Evolutionary conservation across 371 early-diverging fungal genomes (phyloP).

Genomic region (Mucor lusitanicus): DNA sequence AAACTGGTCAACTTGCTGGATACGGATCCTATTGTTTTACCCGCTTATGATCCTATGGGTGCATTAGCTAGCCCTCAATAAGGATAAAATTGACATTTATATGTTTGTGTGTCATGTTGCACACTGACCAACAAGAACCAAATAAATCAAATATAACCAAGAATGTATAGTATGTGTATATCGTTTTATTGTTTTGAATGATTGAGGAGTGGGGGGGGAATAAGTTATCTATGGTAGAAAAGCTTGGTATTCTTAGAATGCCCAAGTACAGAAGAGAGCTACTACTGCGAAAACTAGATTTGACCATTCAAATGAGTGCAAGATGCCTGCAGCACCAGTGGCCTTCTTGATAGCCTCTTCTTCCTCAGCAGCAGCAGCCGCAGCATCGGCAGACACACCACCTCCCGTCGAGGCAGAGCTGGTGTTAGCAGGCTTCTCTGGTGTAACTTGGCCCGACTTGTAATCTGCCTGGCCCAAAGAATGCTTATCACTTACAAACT

Average conservation of each 20-base stretch:
- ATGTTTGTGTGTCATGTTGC: not conserved
- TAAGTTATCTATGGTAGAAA: not conserved
- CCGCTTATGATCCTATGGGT: constrained; percentile 79
- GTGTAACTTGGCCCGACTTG: constrained; percentile 46
- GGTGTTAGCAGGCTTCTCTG: constrained; percentile 23
- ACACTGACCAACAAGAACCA: not conserved
- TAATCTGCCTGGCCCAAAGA: constrained; percentile 52
- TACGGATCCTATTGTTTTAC: constrained; percentile 65
- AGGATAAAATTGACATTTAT: constrained; percentile 2
- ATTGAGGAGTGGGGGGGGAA: not conserved
- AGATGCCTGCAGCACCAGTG: not conserved
- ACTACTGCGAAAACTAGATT: constrained; percentile 5
- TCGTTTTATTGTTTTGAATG: too few species aligned
- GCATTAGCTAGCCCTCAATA: constrained; percentile 47
- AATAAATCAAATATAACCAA: not conserved
- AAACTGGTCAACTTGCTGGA: constrained; percentile 63
- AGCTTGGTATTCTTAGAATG: constrained; percentile 1
- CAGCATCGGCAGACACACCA: not conserved
- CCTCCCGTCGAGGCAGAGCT: not conserved
- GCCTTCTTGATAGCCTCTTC: constrained; percentile 9
- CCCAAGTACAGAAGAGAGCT: constrained; percentile 6
- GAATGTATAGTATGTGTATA: too few species aligned
- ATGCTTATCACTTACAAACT: constrained; percentile 47
- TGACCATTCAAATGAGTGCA: constrained; percentile 4
- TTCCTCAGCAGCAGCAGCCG: constrained; percentile 6